These are phyloP conservation scores for Juglanconis juglandina DNA, from an alignment of 2,329 filamentous ascomycete species.

Conservation along the genomic window DNA sequence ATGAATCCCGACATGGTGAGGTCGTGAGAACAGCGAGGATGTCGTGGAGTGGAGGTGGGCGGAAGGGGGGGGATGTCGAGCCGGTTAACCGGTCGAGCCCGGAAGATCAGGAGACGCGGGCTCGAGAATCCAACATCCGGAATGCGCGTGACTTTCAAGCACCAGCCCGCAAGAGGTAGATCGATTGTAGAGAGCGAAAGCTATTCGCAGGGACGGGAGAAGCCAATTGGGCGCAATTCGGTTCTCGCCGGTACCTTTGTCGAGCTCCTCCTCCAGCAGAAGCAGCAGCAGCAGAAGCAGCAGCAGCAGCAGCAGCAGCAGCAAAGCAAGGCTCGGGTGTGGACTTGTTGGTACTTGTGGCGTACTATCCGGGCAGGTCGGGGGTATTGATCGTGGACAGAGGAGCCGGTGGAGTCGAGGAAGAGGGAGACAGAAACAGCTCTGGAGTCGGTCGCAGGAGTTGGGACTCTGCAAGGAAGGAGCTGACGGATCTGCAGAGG, in stretches of 20 bases:
- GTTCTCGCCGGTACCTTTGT: not conserved
- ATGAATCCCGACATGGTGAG: conserved; percentile 54
- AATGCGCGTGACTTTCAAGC: conserved; percentile 10
- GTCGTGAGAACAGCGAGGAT: not conserved
- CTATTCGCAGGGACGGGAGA: not conserved
- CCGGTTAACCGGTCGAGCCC: conserved; percentile 15
- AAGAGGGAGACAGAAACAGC: not conserved
- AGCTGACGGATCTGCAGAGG: conserved; percentile 11
- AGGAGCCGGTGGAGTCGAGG: not conserved
- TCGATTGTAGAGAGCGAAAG: not conserved
- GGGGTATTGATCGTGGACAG: not conserved
- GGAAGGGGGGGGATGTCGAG: conserved; percentile 5
- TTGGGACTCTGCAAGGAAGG: not conserved
- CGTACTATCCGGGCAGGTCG: not conserved
- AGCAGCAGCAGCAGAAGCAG: not conserved
- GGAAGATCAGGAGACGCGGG: conserved; percentile 9
- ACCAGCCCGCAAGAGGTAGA: conserved; percentile 2
- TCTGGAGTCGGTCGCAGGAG: not conserved
- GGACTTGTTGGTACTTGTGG: not conserved
- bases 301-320: not conserved
- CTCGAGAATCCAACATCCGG: conserved; percentile 17
- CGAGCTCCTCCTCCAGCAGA: not conserved
- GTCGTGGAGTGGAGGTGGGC: not conserved
- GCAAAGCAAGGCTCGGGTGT: not conserved
- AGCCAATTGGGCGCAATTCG: not conserved